These are phyloP conservation scores for Chrysosporium keratinophilum DNA, from an alignment of 2,329 filamentous ascomycete species.

Conservation along the genomic window DNA sequence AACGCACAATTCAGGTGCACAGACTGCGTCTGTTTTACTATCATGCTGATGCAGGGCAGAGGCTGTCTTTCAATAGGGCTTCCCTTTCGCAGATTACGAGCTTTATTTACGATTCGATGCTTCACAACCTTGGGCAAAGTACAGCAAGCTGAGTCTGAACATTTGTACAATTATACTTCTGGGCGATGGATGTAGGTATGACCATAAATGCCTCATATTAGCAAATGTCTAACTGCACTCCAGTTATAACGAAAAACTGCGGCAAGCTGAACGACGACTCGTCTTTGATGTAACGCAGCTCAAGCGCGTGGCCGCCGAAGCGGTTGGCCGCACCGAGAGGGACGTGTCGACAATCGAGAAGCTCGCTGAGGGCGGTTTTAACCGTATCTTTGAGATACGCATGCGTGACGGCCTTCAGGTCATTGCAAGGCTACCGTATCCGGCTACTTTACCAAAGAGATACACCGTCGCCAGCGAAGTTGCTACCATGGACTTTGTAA, in stretches of 20 bases:
- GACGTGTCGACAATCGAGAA: slow-evolving; percentile 22
- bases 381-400: slow-evolving; percentile 25
- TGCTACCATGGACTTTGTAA: slow-evolving; percentile 26
- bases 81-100: too few relatives aligned
- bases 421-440: slow-evolving; percentile 28
- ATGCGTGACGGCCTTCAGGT: slow-evolving; percentile 21
- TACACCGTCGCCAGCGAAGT: slow-evolving; percentile 27
- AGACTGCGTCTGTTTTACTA: too few relatives aligned
- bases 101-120: too few relatives aligned
- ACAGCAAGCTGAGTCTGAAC: too few relatives aligned
- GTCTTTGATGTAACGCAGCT: slow-evolving; percentile 3
- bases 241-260: slow-evolving; percentile 7
- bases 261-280: background rate
- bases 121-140: too few relatives aligned
- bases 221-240: too few relatives aligned
- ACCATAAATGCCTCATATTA: too few relatives aligned
- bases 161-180: too few relatives aligned
- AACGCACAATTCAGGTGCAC: too few relatives aligned
- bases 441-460: slow-evolving; percentile 20
- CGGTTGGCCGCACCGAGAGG: background rate
- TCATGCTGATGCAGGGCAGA: too few relatives aligned
- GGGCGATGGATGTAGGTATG: too few relatives aligned
- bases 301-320: background rate
- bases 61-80: too few relatives aligned
- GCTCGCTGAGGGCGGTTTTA: slow-evolving; percentile 29